phyloP scores from a whole-genome alignment of 441 rosid species.

The Biscutella laevigata region DNA sequence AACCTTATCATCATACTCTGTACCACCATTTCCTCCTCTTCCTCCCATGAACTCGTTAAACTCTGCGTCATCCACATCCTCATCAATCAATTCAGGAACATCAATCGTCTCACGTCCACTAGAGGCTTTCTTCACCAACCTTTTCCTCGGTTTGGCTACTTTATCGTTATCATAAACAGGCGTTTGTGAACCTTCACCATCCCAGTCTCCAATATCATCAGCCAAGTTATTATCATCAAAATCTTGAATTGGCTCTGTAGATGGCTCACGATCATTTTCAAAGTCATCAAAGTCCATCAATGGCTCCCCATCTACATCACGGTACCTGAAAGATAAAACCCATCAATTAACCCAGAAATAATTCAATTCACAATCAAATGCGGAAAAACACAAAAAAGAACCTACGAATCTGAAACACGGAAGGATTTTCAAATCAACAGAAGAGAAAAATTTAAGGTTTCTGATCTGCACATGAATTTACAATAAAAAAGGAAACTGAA shows the following conservation, averaged over 20 bases:
- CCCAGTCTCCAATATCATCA: conserved; percentile 58
- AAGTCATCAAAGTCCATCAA: conserved; percentile 84
- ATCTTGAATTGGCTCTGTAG: conserved; percentile 47
- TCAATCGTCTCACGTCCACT: conserved; percentile 23
- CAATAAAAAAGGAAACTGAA: background rate
- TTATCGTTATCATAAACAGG: conserved; percentile 61
- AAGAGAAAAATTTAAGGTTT: background rate
- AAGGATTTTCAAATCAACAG: background rate
- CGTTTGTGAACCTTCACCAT: conserved; percentile 56
- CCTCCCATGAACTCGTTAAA: conserved; percentile 31
- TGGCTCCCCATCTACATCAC: conserved; percentile 91
- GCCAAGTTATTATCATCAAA: conserved; percentile 43
- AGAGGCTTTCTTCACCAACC: conserved; percentile 70
- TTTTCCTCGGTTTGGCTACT: conserved; percentile 56
- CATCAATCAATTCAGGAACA: conserved; percentile 52
- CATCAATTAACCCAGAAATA: background rate
- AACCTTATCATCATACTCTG: conserved; percentile 35
- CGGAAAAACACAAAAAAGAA: background rate
- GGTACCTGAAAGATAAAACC: conserved; percentile 42
- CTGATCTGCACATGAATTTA: background rate
- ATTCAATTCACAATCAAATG: background rate
- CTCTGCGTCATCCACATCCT: conserved; percentile 37
- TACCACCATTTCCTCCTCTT: conserved; percentile 21
- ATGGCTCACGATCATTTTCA: conserved; percentile 53
- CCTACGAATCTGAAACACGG: conserved; percentile 3